Conservation (phyloP, 495 filamentous ascomycete species). For the Venustampulla echinocandica region DNA sequence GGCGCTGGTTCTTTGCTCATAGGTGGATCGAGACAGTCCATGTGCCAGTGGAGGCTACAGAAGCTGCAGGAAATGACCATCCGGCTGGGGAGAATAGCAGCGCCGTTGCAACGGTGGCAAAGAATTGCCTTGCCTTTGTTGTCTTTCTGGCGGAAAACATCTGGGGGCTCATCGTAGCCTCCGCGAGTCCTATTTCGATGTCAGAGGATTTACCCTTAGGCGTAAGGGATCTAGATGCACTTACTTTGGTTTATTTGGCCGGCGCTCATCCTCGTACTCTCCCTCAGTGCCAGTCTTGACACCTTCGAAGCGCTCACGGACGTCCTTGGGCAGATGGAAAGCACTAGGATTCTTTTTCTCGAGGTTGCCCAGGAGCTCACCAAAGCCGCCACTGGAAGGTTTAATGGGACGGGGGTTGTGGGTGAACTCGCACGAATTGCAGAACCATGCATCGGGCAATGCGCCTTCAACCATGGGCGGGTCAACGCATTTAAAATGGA, state of each 20-base stretch:
- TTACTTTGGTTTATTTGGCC: constrained; percentile 26
- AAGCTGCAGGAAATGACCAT: constrained; percentile 74
- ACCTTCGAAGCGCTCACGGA: constrained; percentile 65
- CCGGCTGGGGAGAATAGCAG: constrained; percentile 38
- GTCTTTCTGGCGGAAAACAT: constrained; percentile 57
- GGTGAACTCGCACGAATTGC: constrained; percentile 55
- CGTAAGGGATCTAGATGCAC: no score
- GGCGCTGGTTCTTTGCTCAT: constrained; percentile 62
- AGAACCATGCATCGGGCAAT: constrained; percentile 73
- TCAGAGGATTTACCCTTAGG: no score
- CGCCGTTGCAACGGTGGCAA: constrained; percentile 60
- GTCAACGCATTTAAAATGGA: constrained; percentile 78
- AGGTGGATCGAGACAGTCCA: constrained; percentile 86
- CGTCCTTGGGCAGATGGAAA: constrained; percentile 59
- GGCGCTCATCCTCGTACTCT: constrained; percentile 58
- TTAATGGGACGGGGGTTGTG: constrained; percentile 28
- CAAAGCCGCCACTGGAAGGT: constrained; percentile 42
- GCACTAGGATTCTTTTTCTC: constrained; percentile 57
- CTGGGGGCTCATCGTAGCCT: constrained; percentile 54
- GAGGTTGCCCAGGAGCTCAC: constrained; percentile 47
- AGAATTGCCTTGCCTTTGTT: constrained; percentile 58
- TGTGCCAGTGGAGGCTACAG: constrained; percentile 74
- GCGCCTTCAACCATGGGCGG: constrained; percentile 59
- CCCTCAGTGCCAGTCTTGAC: constrained; percentile 67
- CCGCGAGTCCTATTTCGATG: constrained; percentile 5